Evolutionary conservation across 306 rosid genomes (phyloP).

Genomic region (Vigna radiata): DNA sequence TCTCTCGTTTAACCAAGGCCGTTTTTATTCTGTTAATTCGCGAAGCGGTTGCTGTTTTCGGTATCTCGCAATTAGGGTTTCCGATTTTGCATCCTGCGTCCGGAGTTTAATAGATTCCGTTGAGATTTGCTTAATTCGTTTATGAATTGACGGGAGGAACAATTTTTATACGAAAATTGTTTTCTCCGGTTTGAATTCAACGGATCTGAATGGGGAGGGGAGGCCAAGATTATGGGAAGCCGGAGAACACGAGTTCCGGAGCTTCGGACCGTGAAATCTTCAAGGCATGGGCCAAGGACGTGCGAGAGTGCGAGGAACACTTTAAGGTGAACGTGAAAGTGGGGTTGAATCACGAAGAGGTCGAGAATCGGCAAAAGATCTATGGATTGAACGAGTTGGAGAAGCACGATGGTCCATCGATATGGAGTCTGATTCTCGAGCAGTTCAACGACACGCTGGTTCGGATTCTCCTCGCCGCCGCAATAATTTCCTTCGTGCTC

Average conservation of each 20-base stretch:
- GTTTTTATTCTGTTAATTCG: background rate
- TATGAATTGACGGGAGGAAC: conserved; percentile 32
- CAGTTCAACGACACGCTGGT: conserved; percentile 93
- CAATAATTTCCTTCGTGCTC: conserved; percentile 81
- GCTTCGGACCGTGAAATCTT: conserved; percentile 45
- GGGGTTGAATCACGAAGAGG: conserved; percentile 60
- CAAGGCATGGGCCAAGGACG: conserved; percentile 77
- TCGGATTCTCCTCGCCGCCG: conserved; percentile 83
- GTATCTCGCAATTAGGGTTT: conserved; percentile 41
- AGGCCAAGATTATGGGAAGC: conserved; percentile 56
- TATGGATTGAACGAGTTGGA: conserved; percentile 83
- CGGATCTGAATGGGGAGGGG: conserved; percentile 67
- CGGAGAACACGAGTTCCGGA: conserved; percentile 44
- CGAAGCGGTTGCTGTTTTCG: background rate
- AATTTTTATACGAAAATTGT: conserved; percentile 28
- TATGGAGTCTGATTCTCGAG: conserved; percentile 69
- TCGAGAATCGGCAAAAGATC: conserved; percentile 58
- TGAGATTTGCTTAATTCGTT: background rate
- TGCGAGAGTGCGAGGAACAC: conserved; percentile 72
- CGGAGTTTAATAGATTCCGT: background rate
- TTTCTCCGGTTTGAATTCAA: conserved; percentile 20
- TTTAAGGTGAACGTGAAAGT: conserved; percentile 55
- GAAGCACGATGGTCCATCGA: conserved; percentile 82
- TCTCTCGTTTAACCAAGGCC: background rate
- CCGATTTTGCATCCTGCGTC: conserved; percentile 6